phyloP scores from a whole-genome alignment of 352 stramenopile genomes.

The Pythium dissimile region DNA sequence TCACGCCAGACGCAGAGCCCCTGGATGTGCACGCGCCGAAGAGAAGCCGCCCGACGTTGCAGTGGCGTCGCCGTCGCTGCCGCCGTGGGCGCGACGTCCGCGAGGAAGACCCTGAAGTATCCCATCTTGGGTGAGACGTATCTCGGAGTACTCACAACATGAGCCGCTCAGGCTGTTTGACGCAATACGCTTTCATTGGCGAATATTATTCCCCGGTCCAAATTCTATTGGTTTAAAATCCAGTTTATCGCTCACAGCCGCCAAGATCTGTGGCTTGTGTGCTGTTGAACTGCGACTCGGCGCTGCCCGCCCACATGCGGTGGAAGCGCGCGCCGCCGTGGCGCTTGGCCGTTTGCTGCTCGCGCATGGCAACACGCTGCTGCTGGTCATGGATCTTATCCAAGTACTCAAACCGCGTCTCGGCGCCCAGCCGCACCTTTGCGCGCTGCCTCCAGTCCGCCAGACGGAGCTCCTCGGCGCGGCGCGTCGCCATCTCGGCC shows the following conservation, averaged over 20 bases:
- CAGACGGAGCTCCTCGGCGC: constrained; percentile 34
- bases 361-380: constrained; percentile 39
- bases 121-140: too few relatives aligned
- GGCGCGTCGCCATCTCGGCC: constrained; percentile 26
- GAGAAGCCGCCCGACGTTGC: not conserved
- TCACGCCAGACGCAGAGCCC: constrained; percentile 18
- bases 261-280: constrained; percentile 18
- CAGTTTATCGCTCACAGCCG: not conserved
- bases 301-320: constrained; percentile 79
- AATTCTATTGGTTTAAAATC: constrained; percentile 20
- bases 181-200: constrained; percentile 5
- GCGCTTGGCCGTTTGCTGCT: constrained; percentile 63
- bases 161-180: not conserved
- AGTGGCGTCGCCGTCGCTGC: not conserved
- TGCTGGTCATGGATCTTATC: constrained; percentile 61
- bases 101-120: constrained; percentile 15
- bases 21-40: constrained; percentile 14
- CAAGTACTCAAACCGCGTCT: constrained; percentile 53
- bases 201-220: not conserved
- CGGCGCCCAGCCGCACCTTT: constrained; percentile 44
- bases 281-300: constrained; percentile 73
- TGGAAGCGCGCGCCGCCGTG: constrained; percentile 63
- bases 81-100: constrained; percentile 5
- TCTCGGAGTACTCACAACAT: too few relatives aligned
- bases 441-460: constrained; percentile 51